A percentile compares a stretch with the other conserved stretches of the same genome.
Evolutionary conservation across 495 filamentous ascomycete genomes (phyloP).

Genomic region (Trichoderma gamsii): DNA sequence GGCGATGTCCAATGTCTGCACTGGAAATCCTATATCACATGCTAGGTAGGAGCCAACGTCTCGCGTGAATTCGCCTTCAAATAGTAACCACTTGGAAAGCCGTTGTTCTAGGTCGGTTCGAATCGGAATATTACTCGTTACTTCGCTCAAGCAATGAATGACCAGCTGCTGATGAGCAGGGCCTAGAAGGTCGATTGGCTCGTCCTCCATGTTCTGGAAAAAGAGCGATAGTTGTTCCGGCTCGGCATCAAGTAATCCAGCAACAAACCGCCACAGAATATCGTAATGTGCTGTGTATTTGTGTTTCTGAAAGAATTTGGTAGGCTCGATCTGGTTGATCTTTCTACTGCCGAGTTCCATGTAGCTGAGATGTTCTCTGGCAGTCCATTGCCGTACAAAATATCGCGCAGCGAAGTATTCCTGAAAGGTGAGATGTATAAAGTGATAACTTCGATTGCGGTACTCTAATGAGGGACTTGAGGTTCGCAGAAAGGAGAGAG

Average conservation of each 20-base stretch:
- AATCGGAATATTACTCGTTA: conserved; percentile 18
- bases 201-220: conserved; percentile 31
- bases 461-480: conserved; percentile 22
- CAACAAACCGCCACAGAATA: conserved; percentile 41
- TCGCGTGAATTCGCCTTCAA: conserved; percentile 23
- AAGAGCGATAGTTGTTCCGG: conserved; percentile 21
- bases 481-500: conserved; percentile 32
- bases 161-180: conserved; percentile 35
- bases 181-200: conserved; percentile 37
- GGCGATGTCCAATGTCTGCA: conserved; percentile 20
- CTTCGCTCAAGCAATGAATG: conserved; percentile 39
- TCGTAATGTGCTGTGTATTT: conserved; percentile 39
- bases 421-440: conserved; percentile 39
- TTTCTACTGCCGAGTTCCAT: neutral
- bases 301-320: conserved; percentile 28
- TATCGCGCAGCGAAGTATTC: conserved; percentile 40
- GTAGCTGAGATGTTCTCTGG: neutral
- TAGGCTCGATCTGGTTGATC: conserved; percentile 4
- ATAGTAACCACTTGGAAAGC: conserved; percentile 25
- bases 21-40: conserved; percentile 27
- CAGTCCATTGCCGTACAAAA: conserved; percentile 35
- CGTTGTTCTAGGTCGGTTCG: conserved; percentile 22
- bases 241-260: conserved; percentile 31
- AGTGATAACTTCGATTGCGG: conserved; percentile 32
- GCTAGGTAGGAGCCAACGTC: conserved; percentile 4